Percentiles rank a stretch among this genome's conserved stretches.
These are phyloP conservation scores for Scedosporium minutisporum DNA, from an alignment of 2,329 filamentous ascomycete species.

Conservation along the genomic window DNA sequence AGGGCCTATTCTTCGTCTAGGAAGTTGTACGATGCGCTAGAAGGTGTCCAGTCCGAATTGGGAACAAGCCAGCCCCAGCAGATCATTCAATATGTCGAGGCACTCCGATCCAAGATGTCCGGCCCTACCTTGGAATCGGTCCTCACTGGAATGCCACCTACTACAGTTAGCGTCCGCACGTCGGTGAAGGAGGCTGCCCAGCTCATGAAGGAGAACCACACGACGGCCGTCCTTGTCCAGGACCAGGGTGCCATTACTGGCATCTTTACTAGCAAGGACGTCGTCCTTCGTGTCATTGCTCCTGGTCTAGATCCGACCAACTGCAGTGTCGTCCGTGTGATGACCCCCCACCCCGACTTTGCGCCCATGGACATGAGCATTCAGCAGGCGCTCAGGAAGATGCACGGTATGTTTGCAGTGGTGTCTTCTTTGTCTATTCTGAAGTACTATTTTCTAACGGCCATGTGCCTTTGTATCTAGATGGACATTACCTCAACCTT, in stretches of 20 bases:
- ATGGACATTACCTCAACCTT: slow-evolving; percentile 95
- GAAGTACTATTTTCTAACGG: neutral
- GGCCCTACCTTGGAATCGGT: slow-evolving; percentile 93
- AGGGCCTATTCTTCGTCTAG: slow-evolving; percentile 96
- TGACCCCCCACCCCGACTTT: slow-evolving; percentile 98
- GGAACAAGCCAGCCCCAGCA: slow-evolving; percentile 94
- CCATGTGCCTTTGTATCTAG: slow-evolving; percentile 34
- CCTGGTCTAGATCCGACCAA: slow-evolving; percentile 87
- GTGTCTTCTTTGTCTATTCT: neutral
- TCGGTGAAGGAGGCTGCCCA: slow-evolving; percentile 92
- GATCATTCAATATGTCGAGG: slow-evolving; percentile 98
- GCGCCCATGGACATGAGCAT: slow-evolving; percentile 99
- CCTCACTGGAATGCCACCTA: slow-evolving; percentile 81
- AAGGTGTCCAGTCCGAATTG: slow-evolving; percentile 94
- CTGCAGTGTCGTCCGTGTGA: slow-evolving; percentile 96
- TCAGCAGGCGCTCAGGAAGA: slow-evolving; percentile 93
- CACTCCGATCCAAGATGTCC: slow-evolving; percentile 91
- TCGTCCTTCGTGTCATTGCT: slow-evolving; percentile 94
- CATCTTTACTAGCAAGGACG: slow-evolving; percentile 99
- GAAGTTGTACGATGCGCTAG: slow-evolving; percentile 92
- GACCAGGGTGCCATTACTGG: slow-evolving; percentile 96
- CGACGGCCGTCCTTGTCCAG: slow-evolving; percentile 89
- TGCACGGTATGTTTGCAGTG: slow-evolving; percentile 66
- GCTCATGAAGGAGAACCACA: slow-evolving; percentile 98
- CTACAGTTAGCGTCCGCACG: slow-evolving; percentile 89